These are phyloP conservation scores for Ganoderma lucidum DNA, from an alignment of 1,284 basidiomycete species.

Conservation along the genomic window DNA sequence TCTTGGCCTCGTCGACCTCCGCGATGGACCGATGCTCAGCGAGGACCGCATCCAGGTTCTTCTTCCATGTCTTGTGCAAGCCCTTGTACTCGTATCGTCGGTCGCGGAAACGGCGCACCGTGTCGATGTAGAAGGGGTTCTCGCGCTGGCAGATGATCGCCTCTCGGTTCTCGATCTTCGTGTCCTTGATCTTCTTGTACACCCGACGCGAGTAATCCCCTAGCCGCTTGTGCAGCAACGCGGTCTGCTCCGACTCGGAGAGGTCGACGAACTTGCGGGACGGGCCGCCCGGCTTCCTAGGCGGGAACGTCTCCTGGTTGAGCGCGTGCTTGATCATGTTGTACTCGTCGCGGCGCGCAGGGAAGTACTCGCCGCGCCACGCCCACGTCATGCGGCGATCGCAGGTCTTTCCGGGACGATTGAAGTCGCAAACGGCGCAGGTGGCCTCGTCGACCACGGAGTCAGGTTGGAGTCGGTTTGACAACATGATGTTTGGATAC, in stretches of 20 bases:
- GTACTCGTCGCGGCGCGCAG: conserved; percentile 96
- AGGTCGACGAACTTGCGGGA: conserved; percentile 89
- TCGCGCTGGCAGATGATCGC: conserved; percentile 98
- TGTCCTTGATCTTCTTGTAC: conserved; percentile 99
- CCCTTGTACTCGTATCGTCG: conserved; percentile 99
- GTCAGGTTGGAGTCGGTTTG: conserved; percentile 98
- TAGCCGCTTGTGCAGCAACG: conserved; percentile 94
- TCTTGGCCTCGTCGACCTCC: conserved; percentile 96
- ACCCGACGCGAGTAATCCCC: conserved; percentile 99
- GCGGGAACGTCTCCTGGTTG: conserved; percentile 93
- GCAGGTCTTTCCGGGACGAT: conserved; percentile 95
- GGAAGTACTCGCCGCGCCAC: conserved; percentile 99
- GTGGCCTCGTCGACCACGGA: conserved; percentile 97
- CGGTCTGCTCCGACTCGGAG: conserved; percentile 87
- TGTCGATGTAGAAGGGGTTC: conserved; percentile 99
- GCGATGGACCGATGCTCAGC: conserved; percentile 76
- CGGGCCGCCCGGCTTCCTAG: conserved; percentile 77
- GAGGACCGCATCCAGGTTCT: conserved; percentile 87
- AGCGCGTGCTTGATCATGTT: conserved; percentile 99
- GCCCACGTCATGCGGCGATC: conserved; percentile 97
- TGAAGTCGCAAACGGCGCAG: conserved; percentile 99
- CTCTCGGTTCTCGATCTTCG: conserved; percentile 93
- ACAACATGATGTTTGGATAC: conserved; percentile 99
- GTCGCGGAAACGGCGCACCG: conserved; percentile 97
- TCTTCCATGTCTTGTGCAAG: conserved; percentile 99